phyloP scores from a whole-genome alignment of 345 rosid species.

The Linum trigynum region DNA sequence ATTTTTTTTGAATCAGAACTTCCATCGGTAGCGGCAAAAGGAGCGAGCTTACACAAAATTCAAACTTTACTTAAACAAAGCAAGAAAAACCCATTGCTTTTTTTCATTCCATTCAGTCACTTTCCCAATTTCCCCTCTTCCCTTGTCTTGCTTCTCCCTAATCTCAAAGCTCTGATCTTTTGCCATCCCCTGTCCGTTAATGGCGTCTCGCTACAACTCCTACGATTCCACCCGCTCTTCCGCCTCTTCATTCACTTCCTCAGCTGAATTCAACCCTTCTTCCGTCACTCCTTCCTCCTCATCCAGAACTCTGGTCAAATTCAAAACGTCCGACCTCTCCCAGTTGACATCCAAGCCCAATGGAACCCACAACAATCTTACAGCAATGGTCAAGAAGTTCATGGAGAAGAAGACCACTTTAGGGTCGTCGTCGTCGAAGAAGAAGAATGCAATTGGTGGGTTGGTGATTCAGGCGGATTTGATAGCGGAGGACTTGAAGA shows the following conservation, averaged over 20 bases:
- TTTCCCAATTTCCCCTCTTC: not conserved
- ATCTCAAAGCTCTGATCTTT: not conserved
- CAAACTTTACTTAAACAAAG: too few species aligned
- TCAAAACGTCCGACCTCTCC: not conserved
- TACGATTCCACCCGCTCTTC: conserved; percentile 1
- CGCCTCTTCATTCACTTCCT: not conserved
- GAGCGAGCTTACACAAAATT: too few species aligned
- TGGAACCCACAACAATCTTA: conserved; percentile 24
- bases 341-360: not conserved
- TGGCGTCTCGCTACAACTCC: conserved; percentile 6
- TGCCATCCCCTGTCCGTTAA: not conserved
- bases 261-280: not conserved
- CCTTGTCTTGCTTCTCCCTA: not conserved
- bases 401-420: conserved; percentile 39
- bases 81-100: too few species aligned
- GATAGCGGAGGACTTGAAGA: conserved; percentile 65
- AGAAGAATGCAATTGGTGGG: conserved; percentile 17
- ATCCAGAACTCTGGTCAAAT: not conserved
- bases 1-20: too few species aligned
- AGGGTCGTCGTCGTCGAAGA: too few species aligned
- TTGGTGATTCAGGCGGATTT: conserved; percentile 47
- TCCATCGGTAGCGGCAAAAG: too few species aligned
- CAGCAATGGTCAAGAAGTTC: conserved; percentile 64
- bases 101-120: too few species aligned
- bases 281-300: not conserved